Conservation (phyloP, 176 grass and related monocot genomes). For the Oryza glaberrima region DNA sequence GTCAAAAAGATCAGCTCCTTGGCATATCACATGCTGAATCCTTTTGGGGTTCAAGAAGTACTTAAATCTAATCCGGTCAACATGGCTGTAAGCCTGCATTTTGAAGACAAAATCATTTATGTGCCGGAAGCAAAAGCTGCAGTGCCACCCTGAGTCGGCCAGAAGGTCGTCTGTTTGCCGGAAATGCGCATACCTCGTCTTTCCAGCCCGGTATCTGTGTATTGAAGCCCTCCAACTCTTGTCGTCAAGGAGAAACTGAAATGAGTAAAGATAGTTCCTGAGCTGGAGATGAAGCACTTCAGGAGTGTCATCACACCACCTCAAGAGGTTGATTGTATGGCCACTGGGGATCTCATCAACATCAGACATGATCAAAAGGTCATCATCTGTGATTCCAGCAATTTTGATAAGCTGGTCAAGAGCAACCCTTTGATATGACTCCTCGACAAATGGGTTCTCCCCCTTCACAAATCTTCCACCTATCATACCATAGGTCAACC, state of each 20-base stretch:
- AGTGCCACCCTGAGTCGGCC: slow-evolving; percentile 93
- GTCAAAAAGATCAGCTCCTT: slow-evolving; percentile 80
- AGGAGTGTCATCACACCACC: slow-evolving; percentile 81
- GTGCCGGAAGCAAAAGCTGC: slow-evolving; percentile 86
- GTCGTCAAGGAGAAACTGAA: slow-evolving; percentile 78
- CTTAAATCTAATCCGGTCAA: slow-evolving; percentile 72
- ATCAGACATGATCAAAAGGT: slow-evolving; percentile 95
- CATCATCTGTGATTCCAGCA: slow-evolving; percentile 69
- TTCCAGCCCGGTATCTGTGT: slow-evolving; percentile 72
- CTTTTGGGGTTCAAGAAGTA: slow-evolving; percentile 71
- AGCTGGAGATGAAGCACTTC: slow-evolving; percentile 81
- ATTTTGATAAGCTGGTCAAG: slow-evolving; percentile 80
- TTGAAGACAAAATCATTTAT: slow-evolving; percentile 85
- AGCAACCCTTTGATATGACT: slow-evolving; percentile 86
- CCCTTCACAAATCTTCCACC: slow-evolving; percentile 84
- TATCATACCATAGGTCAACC: slow-evolving; percentile 79
- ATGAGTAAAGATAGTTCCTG: slow-evolving; percentile 88
- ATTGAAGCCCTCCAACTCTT: slow-evolving; percentile 86
- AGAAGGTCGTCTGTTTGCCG: slow-evolving; percentile 78
- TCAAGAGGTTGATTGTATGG: slow-evolving; percentile 79
- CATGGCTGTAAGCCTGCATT: slow-evolving; percentile 91
- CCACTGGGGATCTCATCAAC: slow-evolving; percentile 93
- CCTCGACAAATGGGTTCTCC: slow-evolving; percentile 93
- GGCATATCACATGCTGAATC: slow-evolving; percentile 84
- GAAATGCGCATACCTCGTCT: slow-evolving; percentile 79